Evolutionary conservation across 2,329 filamentous ascomycete genomes (phyloP).

Genomic region (Colletotrichum scovillei): DNA sequence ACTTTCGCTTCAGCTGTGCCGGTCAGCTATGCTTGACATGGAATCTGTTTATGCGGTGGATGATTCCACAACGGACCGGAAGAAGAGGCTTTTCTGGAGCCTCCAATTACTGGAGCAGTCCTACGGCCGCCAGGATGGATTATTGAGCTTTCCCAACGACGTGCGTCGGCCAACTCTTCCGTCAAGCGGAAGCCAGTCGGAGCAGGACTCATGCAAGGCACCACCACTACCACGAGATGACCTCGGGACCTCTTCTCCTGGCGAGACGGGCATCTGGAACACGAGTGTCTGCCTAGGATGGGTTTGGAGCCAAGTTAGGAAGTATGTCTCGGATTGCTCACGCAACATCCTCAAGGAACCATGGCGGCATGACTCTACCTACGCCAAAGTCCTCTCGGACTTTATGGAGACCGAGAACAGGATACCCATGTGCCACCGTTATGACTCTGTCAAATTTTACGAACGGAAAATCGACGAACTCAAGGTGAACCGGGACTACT

Average conservation of each 20-base stretch:
- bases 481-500: constrained; percentile 57
- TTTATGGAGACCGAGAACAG: constrained; percentile 62
- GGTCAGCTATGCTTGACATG: constrained; percentile 60
- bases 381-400: constrained; percentile 61
- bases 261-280: constrained; percentile 62
- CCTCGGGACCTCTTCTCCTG: constrained; percentile 51
- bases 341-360: constrained; percentile 60
- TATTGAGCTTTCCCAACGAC: constrained; percentile 54
- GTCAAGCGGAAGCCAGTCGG: constrained; percentile 38
- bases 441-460: constrained; percentile 64
- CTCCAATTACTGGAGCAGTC: constrained; percentile 61
- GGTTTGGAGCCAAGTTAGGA: constrained; percentile 60
- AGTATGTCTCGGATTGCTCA: constrained; percentile 60
- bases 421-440: constrained; percentile 62
- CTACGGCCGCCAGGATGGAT: constrained; percentile 58
- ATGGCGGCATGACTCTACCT: constrained; percentile 63
- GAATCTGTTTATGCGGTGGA: constrained; percentile 50
- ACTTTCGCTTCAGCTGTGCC: constrained; percentile 61
- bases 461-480: constrained; percentile 59
- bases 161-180: constrained; percentile 51
- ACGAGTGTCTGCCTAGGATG: constrained; percentile 60
- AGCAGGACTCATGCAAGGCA: constrained; percentile 43
- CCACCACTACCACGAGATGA: constrained; percentile 58
- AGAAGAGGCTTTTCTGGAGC: constrained; percentile 63
- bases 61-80: constrained; percentile 53